Base-by-base conservation (phyloP, 1,284 basidiomycete genomes). In the Sanguinoderma infundibulare region DNA sequence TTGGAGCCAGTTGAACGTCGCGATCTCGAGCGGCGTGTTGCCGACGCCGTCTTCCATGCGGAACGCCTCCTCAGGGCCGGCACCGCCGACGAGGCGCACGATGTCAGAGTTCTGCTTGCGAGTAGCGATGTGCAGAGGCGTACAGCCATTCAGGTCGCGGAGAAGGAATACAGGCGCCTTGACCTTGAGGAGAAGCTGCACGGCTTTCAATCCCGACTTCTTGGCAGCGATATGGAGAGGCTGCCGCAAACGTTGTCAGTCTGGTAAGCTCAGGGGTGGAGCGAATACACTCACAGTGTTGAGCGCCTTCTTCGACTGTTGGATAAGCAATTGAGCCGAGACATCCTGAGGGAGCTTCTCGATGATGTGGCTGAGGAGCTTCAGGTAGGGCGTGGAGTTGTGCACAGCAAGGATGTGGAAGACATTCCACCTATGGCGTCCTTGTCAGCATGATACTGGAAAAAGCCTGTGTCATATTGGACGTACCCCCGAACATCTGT, bases 31-130 rank as follows among this genome's bases (percentile, higher is more conserved):
- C 0, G 83, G 77, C 0, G 83, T 84, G 57, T 81, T 78, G 3
- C 86, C 86, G 6, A 87, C 82, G 22, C 80, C 80, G 64, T 87
- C 81, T 68, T 87, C 85, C 39, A 77, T 71, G 56, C 76, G 74
- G 5, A 85, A 69, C 0, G 72, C 75, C 24, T 80, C 77, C 0
- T 72, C 60, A 22, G 80, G 75, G 0, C 74, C 73, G 2, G 72
- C 73, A 2, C 74, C 71, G 28, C 83, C 63, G 28, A 87, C 70
- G 15, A 77, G 52, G 24, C 75, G 65, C 1, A 75, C 72, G 17
- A 83, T 81, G 30, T 75, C 67, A 0, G 72, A 38, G 51, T 60
- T 75, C 12, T 74, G 73, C 0, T 59, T 47, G 26, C 74, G 72
- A 32, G 80, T 75, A 1, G 84, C 81, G 22, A 77, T 61, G 64